Evolutionary conservation across 306 rosid species (phyloP).

Genomic region (Vicia faba): DNA sequence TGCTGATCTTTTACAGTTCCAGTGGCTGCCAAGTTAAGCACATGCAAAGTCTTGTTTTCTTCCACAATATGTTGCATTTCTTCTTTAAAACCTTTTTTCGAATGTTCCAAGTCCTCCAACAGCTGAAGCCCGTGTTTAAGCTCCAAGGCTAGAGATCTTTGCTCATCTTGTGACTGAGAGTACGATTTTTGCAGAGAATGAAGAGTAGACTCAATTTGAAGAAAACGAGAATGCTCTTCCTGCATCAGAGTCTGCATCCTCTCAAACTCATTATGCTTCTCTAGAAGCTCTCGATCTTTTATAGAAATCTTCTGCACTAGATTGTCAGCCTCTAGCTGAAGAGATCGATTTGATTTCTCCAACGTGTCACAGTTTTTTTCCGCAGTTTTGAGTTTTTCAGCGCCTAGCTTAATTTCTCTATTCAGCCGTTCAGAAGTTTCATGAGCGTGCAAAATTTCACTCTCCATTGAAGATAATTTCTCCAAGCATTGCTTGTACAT

Average conservation of each 20-base stretch:
- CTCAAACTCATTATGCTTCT: slow-evolving; percentile 68
- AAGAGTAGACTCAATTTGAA: slow-evolving; percentile 78
- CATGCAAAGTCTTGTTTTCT: slow-evolving; percentile 72
- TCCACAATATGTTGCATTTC: slow-evolving; percentile 65
- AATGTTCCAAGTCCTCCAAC: slow-evolving; percentile 71
- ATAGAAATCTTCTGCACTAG: slow-evolving; percentile 68
- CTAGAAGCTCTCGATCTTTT: slow-evolving; percentile 78
- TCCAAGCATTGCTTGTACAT: slow-evolving; percentile 68
- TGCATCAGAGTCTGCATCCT: slow-evolving; percentile 71
- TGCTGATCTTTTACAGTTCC: slow-evolving; percentile 58
- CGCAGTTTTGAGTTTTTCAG: slow-evolving; percentile 56
- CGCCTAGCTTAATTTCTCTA: slow-evolving; percentile 55
- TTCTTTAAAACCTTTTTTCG: slow-evolving; percentile 70
- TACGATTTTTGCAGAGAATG: slow-evolving; percentile 70
- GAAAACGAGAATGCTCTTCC: slow-evolving; percentile 71
- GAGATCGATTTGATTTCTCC: slow-evolving; percentile 74
- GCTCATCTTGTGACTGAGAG: slow-evolving; percentile 82
- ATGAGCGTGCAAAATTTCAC: slow-evolving; percentile 63
- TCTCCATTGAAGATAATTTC: slow-evolving; percentile 70
- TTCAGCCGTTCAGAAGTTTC: slow-evolving; percentile 55
- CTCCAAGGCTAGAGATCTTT: slow-evolving; percentile 79
- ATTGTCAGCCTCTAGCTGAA: slow-evolving; percentile 64
- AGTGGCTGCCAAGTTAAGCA: slow-evolving; percentile 56
- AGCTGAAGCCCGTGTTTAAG: slow-evolving; percentile 77
- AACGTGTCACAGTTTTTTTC: slow-evolving; percentile 60